Conservation (phyloP, 371 early-diverging fungal genomes). For the Lichtheimia hyalospora region DNA sequence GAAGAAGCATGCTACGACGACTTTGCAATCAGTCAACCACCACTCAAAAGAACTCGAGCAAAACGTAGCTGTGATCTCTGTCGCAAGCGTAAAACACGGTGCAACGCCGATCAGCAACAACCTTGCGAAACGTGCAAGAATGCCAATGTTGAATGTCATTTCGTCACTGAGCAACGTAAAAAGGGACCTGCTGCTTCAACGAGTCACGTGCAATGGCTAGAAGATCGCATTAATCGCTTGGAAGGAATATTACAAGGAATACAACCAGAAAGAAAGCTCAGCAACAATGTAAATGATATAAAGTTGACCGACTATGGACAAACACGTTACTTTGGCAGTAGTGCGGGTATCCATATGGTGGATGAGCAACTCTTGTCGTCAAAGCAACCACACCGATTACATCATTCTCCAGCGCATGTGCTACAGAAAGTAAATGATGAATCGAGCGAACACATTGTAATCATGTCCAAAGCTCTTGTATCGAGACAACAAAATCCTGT, state of each 20-base stretch:
- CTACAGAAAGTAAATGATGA: slow-evolving; percentile 41
- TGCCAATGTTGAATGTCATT: neutral
- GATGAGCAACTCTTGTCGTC: slow-evolving; percentile 1
- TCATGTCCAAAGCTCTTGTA: slow-evolving; percentile 1
- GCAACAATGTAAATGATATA: slow-evolving; percentile 8
- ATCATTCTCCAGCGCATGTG: too few relatives aligned
- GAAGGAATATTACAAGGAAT: slow-evolving; percentile 24
- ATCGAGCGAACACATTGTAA: slow-evolving; percentile 35
- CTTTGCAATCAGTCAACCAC: neutral
- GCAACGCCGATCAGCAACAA: slow-evolving; percentile 10
- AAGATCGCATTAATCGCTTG: slow-evolving; percentile 33
- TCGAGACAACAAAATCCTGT: slow-evolving; percentile 19
- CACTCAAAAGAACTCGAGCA: slow-evolving; percentile 18
- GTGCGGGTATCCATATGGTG: slow-evolving; percentile 35
- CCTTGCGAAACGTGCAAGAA: slow-evolving; percentile 17
- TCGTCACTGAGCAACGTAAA: too few relatives aligned
- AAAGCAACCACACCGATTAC: too few relatives aligned
- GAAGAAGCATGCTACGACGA: neutral
- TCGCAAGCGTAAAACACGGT: slow-evolving; percentile 16
- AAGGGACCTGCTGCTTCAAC: neutral
- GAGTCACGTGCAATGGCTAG: slow-evolving; percentile 31
- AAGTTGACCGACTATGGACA: slow-evolving; percentile 38
- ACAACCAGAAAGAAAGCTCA: neutral
- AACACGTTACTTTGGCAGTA: slow-evolving; percentile 39
- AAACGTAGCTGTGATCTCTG: slow-evolving; percentile 24